phyloP scores from a whole-genome alignment of 148 eudicot species.

The Camellia japonica region DNA sequence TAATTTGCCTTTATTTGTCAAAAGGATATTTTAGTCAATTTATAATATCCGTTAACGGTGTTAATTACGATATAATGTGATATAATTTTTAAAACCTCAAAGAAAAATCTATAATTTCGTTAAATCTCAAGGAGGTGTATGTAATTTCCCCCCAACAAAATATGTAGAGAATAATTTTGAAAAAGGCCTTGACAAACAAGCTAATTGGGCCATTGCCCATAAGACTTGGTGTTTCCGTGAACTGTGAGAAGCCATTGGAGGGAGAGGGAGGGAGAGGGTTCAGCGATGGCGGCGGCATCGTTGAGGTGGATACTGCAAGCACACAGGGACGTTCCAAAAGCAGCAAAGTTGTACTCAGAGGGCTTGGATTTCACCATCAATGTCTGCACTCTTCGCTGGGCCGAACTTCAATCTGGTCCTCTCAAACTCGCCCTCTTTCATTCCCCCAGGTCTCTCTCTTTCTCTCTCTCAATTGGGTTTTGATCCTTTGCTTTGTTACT shows the following conservation, averaged over 20 bases:
- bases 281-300: constrained; percentile 45
- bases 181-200: too few relatives aligned
- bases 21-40: too few relatives aligned
- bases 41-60: too few relatives aligned
- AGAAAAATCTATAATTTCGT: too few relatives aligned
- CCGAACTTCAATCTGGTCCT: constrained; percentile 77
- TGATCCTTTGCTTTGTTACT: neutral
- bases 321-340: constrained; percentile 95
- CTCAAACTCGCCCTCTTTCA: constrained; percentile 87
- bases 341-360: constrained; percentile 77
- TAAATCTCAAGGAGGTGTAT: too few relatives aligned
- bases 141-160: too few relatives aligned
- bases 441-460: constrained; percentile 44
- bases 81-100: too few relatives aligned
- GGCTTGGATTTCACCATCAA: constrained; percentile 72
- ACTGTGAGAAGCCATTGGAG: neutral
- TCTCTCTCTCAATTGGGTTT: neutral
- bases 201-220: too few relatives aligned
- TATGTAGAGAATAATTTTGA: too few relatives aligned
- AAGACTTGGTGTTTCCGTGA: neutral
- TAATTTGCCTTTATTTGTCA: too few relatives aligned
- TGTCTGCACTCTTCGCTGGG: constrained; percentile 95
- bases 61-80: too few relatives aligned
- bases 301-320: constrained; percentile 87
- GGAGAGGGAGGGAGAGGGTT: neutral